These are phyloP conservation scores for Noccaea bulbosa DNA, from an alignment of 345 rosid genomes.

Conservation along the genomic window DNA sequence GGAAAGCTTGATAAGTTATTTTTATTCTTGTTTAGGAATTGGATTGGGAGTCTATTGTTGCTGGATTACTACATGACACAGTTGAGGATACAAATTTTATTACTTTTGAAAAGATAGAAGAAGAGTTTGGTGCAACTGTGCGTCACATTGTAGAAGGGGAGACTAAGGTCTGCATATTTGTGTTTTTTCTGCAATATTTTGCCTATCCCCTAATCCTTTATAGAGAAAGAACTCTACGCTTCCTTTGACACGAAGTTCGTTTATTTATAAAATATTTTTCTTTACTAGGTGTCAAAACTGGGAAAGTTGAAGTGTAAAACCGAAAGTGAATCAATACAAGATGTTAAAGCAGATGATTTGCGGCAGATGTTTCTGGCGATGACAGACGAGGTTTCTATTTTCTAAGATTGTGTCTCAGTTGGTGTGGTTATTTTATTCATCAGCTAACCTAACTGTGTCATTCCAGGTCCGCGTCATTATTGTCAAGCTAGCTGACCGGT, in stretches of 20 bases:
- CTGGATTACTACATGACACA: slow-evolving; percentile 96
- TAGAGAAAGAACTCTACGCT: background rate
- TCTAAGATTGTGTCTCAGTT: slow-evolving; percentile 25
- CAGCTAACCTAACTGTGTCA: slow-evolving; percentile 30
- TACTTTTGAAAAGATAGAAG: slow-evolving; percentile 90
- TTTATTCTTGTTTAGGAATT: slow-evolving; percentile 61
- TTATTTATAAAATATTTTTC: slow-evolving; percentile 22
- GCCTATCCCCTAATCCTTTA: slow-evolving; percentile 8
- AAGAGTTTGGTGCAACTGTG: slow-evolving; percentile 86
- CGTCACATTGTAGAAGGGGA: slow-evolving; percentile 98
- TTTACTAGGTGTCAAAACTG: slow-evolving; percentile 80
- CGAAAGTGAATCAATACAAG: slow-evolving; percentile 76
- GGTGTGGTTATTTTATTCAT: slow-evolving; percentile 12
- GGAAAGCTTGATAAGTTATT: slow-evolving; percentile 37
- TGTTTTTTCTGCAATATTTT: slow-evolving; percentile 31
- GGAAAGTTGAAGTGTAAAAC: slow-evolving; percentile 90
- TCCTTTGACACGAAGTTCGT: slow-evolving; percentile 10
- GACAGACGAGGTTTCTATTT: slow-evolving; percentile 84
- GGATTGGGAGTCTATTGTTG: slow-evolving; percentile 98
- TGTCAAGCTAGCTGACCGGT: slow-evolving; percentile 96
- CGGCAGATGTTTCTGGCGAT: slow-evolving; percentile 97
- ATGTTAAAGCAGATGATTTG: slow-evolving; percentile 98
- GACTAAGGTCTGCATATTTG: slow-evolving; percentile 74
- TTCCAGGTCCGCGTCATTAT: slow-evolving; percentile 97
- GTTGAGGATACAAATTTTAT: slow-evolving; percentile 96